Conservation (phyloP, 441 rosid genomes). For the Gossypium schwendimanii region DNA sequence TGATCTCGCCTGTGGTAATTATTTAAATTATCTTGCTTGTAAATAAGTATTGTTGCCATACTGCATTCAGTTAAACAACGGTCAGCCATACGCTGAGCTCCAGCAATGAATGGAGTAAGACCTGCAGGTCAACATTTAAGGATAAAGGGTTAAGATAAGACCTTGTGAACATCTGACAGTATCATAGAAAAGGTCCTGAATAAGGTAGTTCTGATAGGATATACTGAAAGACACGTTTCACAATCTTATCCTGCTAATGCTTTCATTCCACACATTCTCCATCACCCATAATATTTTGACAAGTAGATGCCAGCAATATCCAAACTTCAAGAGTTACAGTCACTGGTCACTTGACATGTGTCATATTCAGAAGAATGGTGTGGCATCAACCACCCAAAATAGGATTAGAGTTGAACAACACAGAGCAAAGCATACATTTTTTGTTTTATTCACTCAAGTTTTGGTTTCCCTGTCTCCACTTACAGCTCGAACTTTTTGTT, state of each 20-base stretch:
- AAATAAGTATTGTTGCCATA: background rate
- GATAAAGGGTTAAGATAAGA: conserved; percentile 3
- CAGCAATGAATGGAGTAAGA: conserved; percentile 5
- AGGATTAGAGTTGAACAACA: conserved; percentile 21
- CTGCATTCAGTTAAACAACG: background rate
- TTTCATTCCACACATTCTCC: conserved; percentile 11
- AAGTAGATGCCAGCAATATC: conserved; percentile 17
- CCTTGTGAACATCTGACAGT: conserved; percentile 4
- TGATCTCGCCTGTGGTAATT: conserved; percentile 76
- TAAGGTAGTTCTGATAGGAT: conserved; percentile 16
- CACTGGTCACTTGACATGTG: conserved; percentile 12
- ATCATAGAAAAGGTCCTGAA: conserved; percentile 9
- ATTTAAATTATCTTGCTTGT: conserved; percentile 6
- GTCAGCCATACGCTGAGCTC: conserved; percentile 19
- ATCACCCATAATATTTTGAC: conserved; percentile 18
- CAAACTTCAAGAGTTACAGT: conserved; percentile 4
- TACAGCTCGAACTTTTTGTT: conserved; percentile 15
- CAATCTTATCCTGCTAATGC: conserved; percentile 28
- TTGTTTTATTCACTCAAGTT: background rate
- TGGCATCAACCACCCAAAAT: conserved; percentile 19
- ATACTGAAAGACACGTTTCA: conserved; percentile 16
- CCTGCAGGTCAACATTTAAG: conserved; percentile 16
- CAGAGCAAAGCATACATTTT: background rate
- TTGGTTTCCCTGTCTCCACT: conserved; percentile 23
- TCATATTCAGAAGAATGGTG: conserved; percentile 12